Evolutionary conservation across 1,284 basidiomycete genomes (phyloP).

Genomic region (Trichosporon ovoides): DNA sequence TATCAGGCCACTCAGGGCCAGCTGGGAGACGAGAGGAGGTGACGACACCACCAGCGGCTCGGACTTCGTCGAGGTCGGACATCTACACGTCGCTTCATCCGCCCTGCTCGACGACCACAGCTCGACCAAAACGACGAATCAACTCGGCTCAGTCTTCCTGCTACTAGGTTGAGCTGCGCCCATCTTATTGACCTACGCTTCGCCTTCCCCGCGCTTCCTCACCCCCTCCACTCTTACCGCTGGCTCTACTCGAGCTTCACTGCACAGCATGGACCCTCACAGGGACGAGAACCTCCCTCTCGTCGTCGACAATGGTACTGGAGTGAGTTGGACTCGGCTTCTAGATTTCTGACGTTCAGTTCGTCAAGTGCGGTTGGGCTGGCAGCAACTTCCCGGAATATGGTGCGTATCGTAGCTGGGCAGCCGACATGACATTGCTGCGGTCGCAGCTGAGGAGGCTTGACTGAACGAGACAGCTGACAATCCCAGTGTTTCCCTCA

Average conservation of each 20-base stretch:
- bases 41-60: neutral
- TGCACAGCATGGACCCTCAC: conserved; percentile 20
- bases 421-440: no score
- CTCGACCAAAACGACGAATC: neutral
- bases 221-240: neutral
- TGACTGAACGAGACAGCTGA: neutral
- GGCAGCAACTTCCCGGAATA: conserved; percentile 98
- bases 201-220: neutral
- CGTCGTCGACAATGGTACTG: conserved; percentile 96
- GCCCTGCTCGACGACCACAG: neutral
- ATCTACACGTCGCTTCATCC: neutral
- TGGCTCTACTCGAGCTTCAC: no score
- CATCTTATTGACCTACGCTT: neutral
- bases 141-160: neutral
- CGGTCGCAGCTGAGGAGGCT: no score
- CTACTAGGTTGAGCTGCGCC: neutral
- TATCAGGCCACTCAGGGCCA: neutral
- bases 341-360: conserved; percentile 53
- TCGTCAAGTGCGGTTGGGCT: conserved; percentile 97
- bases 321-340: conserved; percentile 59
- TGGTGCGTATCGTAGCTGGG: conserved; percentile 64
- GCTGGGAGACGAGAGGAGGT: neutral
- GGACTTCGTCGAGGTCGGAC: neutral
- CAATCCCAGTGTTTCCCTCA: conserved; percentile 79
- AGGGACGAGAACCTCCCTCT: conserved; percentile 56